Conservation (phyloP, 202 grass and related monocot genomes). For the Eragrostis tef region DNA sequence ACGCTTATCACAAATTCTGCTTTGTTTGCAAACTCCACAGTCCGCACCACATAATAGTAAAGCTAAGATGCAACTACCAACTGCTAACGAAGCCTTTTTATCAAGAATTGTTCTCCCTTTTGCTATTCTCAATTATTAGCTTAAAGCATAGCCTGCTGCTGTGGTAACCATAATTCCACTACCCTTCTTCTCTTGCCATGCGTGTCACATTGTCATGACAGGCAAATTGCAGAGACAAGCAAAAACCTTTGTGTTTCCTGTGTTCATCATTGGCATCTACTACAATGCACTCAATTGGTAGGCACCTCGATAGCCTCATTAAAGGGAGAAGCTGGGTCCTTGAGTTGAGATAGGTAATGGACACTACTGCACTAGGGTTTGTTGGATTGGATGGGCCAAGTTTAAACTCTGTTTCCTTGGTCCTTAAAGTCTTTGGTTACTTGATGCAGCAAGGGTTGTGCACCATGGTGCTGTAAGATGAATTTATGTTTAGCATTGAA, state of each 20-base stretch:
- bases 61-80: slow-evolving; percentile 48
- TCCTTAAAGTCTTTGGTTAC: slow-evolving; percentile 51
- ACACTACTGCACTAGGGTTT: slow-evolving; percentile 58
- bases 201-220: slow-evolving; percentile 44
- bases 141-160: slow-evolving; percentile 55
- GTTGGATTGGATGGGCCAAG: slow-evolving; percentile 57
- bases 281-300: slow-evolving; percentile 48
- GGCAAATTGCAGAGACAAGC: slow-evolving; percentile 44
- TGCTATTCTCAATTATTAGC: slow-evolving; percentile 56
- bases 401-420: slow-evolving; percentile 59
- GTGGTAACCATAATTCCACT: slow-evolving; percentile 51
- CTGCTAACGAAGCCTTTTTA: slow-evolving; percentile 44
- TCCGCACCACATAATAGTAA: slow-evolving; percentile 51
- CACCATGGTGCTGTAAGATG: neutral
- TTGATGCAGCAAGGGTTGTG: slow-evolving; percentile 4
- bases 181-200: slow-evolving; percentile 51
- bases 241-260: slow-evolving; percentile 37
- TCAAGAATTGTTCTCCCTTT: slow-evolving; percentile 49
- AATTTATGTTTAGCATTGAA: neutral
- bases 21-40: slow-evolving; percentile 33
- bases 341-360: slow-evolving; percentile 46
- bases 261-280: slow-evolving; percentile 31
- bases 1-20: slow-evolving; percentile 40
- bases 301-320: slow-evolving; percentile 41
- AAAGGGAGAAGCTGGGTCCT: slow-evolving; percentile 55